These are phyloP conservation scores for Dioszegia hungarica DNA, from an alignment of 768 basidiomycete species.

Conservation along the genomic window DNA sequence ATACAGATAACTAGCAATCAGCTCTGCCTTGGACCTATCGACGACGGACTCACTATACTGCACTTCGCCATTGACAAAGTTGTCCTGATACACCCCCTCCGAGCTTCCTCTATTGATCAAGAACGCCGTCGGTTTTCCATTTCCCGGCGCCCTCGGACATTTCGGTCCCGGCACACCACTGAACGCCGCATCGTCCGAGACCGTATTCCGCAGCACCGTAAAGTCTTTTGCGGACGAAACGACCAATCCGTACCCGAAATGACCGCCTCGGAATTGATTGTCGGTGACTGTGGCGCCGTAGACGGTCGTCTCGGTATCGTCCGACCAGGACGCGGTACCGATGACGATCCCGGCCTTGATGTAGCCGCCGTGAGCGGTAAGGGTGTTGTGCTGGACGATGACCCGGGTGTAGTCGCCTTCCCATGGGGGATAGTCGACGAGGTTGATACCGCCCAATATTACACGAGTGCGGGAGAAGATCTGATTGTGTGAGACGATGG, in stretches of 20 bases:
- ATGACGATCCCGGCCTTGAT: conserved; percentile 49
- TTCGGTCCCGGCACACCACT: conserved; percentile 34
- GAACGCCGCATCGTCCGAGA: conserved; percentile 38
- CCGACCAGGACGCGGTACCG: conserved; percentile 49
- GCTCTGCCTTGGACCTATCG: not conserved
- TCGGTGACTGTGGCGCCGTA: conserved; percentile 40
- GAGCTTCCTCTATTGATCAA: conserved; percentile 47
- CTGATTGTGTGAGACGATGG: conserved; percentile 40
- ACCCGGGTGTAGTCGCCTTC: conserved; percentile 47
- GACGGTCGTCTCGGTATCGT: conserved; percentile 47
- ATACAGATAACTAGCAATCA: conserved; percentile 46
- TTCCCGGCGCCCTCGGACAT: conserved; percentile 47
- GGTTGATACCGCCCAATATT: conserved; percentile 49
- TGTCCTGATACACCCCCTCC: conserved; percentile 44
- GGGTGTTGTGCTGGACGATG: conserved; percentile 42
- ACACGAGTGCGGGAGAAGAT: conserved; percentile 44
- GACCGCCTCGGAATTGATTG: conserved; percentile 43
- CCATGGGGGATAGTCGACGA: conserved; percentile 49
- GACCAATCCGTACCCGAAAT: conserved; percentile 49
- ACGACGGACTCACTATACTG: conserved; percentile 43
- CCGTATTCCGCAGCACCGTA: conserved; percentile 40
- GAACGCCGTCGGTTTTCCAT: conserved; percentile 43
- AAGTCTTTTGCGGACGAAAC: conserved; percentile 46
- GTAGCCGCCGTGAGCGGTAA: conserved; percentile 43
- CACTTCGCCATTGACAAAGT: conserved; percentile 50